phyloP scores from a whole-genome alignment of 2,329 filamentous ascomycete species.

The Xylaria sp. region DNA sequence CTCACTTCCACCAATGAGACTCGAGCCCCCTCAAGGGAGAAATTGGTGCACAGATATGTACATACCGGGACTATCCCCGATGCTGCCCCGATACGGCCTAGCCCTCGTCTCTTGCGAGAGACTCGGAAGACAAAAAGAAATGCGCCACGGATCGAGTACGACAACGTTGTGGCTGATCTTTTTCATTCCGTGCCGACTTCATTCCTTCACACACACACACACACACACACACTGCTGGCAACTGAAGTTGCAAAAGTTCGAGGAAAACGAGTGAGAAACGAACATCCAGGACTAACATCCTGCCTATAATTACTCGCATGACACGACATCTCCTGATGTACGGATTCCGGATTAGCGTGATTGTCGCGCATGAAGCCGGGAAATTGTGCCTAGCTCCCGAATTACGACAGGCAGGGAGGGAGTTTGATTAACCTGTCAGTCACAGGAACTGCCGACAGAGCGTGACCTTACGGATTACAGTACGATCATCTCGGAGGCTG shows the following conservation, averaged over 20 bases:
- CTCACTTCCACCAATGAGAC: conserved; percentile 1
- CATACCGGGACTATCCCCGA: neutral
- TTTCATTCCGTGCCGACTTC: neutral
- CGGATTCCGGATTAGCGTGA: neutral
- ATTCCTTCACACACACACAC: no score
- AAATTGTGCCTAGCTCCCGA: neutral
- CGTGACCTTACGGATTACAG: neutral
- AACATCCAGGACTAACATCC: neutral
- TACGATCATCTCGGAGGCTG: no score
- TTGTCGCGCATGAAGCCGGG: neutral
- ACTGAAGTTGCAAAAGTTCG: neutral
- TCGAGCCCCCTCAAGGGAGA: neutral
- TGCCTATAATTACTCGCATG: neutral
- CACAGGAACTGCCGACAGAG: neutral
- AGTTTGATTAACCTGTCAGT: neutral
- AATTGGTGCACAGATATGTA: neutral
- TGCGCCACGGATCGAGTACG: neutral
- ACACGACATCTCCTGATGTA: neutral
- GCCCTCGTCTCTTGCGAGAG: no score
- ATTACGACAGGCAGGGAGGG: neutral
- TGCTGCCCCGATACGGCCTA: neutral
- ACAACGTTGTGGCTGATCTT: neutral
- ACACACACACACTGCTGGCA: no score
- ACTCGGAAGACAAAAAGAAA: neutral
- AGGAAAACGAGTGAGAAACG: neutral